Percentiles rank a stretch among this genome's conserved stretches.
Conservation (phyloP, 2,329 filamentous ascomycete species). For the Myriosclerotinia scirpicola region DNA sequence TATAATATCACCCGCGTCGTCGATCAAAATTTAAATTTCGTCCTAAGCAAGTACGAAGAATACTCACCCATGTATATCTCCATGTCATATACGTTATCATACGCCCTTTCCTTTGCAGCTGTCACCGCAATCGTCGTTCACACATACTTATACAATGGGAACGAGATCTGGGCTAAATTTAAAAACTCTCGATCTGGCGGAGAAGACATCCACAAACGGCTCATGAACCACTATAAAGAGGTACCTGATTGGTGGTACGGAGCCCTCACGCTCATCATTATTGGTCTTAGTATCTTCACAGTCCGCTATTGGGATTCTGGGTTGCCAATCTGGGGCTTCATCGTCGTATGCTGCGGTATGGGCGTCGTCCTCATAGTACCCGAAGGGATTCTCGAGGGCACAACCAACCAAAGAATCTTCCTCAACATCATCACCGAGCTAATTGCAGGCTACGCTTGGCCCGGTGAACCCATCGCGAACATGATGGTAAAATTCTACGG, state of each 20-base stretch:
- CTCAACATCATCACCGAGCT: constrained; percentile 72
- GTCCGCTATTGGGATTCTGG: constrained; percentile 36
- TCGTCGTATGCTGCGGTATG: constrained; percentile 33
- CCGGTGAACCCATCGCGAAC: constrained; percentile 66
- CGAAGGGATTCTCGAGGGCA: constrained; percentile 45
- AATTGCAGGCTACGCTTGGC: constrained; percentile 56
- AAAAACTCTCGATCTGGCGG: constrained; percentile 24
- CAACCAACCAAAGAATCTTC: constrained; percentile 51
- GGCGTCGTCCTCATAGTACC: constrained; percentile 40
- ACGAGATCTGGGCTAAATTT: constrained; percentile 51
- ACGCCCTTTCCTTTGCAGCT: constrained; percentile 69
- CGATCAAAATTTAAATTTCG: constrained; percentile 44
- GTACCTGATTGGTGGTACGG: constrained; percentile 56
- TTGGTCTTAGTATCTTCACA: constrained; percentile 43
- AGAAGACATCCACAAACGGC: constrained; percentile 49
- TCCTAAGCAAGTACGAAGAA: constrained; percentile 9
- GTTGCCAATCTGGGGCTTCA: constrained; percentile 46
- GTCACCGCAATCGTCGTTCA: constrained; percentile 71
- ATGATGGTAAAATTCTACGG: constrained; percentile 51
- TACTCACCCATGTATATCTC: constrained; percentile 14
- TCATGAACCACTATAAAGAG: constrained; percentile 50
- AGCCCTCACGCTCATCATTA: constrained; percentile 47
- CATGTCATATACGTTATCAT: constrained; percentile 42
- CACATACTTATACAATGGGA: constrained; percentile 65
- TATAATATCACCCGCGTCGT: constrained; percentile 68